Evolutionary conservation across 805 yeast genomes (phyloP).

Genomic region (Sugiyamaella marilandica): DNA sequence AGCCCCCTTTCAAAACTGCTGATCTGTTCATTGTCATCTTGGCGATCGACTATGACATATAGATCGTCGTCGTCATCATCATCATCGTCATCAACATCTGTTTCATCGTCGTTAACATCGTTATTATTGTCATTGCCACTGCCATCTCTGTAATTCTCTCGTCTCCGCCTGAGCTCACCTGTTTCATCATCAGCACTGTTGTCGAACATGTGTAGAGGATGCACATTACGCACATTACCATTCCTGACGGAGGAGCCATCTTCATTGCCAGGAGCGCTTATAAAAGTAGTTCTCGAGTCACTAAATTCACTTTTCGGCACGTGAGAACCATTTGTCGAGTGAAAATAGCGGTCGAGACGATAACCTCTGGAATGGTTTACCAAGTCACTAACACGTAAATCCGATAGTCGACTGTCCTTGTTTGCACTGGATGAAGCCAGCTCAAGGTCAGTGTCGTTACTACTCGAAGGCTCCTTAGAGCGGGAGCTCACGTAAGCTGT

Average conservation of each 20-base stretch:
- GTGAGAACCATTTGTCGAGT: no score
- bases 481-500: slow-evolving; percentile 3
- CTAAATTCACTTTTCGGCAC: no score
- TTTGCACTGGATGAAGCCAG: neutral
- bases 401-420: no score
- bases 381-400: no score
- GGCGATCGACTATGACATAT: slow-evolving; percentile 9
- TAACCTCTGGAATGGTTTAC: no score
- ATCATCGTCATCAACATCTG: neutral
- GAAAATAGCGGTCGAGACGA: no score
- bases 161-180: no score
- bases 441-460: neutral
- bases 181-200: neutral
- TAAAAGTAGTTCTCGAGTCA: no score
- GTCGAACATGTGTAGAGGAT: no score
- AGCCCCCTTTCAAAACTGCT: neutral
- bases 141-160: neutral
- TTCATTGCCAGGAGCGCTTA: neutral
- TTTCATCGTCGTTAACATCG: neutral
- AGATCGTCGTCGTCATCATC: slow-evolving; percentile 22
- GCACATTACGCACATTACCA: no score
- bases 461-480: neutral
- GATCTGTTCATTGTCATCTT: neutral
- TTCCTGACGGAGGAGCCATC: neutral
- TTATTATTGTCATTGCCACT: neutral